Base-by-base conservation (phyloP, 2,329 filamentous ascomycete species). In the Aspergillus caelatus region DNA sequence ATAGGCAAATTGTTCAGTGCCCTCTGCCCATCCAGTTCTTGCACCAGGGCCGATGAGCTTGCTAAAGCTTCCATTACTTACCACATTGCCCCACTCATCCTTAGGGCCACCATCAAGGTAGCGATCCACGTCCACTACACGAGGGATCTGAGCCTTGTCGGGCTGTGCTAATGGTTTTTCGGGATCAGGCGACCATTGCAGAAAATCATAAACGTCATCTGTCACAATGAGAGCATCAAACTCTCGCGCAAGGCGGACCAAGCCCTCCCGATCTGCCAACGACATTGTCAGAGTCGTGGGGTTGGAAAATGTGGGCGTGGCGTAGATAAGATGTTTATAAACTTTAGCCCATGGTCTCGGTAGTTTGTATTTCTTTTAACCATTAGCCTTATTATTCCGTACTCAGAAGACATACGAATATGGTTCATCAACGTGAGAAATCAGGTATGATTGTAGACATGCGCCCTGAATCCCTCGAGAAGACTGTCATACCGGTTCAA, bases 191-290 rank as follows among this genome's bases (percentile, higher is more conserved):
- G 87, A 85, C 92, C 93, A 97, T 74, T 94, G 91, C 6, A 98
- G 83, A 68, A 94, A 90, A 76, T 98, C 94, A 75, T 99, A 99
- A 11, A 98, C 93, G 76, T 99, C 95, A 79, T 98, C 94, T 56
- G 87, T 87, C 32, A 97, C 84, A 61, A 97, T 79, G n/a, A 98
- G 84, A 8, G 92, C 92, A 75, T 98, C 89, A 75, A 90, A 88
- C 63, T 88, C 83, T 62, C 94, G 85, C 0, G 94, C 94, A 8
- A 97, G 78, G n/a, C 82, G 81, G 28, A 98, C 88, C 4, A 98
- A 84, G 12, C 82, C 82, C 66, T 88, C 80, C 4, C 95, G 86
- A 32, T 90, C 86, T 21, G 78, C 75, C 4, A 93, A 77, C 16
- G 89, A 88, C 89, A 96, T 94, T 3, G 92, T 93, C 72, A 90